Evolutionary conservation across 2,329 filamentous ascomycete species (phyloP), one percentile per base, ranked within the genome.

Genomic region (Acrocalymma vagum): DNA sequence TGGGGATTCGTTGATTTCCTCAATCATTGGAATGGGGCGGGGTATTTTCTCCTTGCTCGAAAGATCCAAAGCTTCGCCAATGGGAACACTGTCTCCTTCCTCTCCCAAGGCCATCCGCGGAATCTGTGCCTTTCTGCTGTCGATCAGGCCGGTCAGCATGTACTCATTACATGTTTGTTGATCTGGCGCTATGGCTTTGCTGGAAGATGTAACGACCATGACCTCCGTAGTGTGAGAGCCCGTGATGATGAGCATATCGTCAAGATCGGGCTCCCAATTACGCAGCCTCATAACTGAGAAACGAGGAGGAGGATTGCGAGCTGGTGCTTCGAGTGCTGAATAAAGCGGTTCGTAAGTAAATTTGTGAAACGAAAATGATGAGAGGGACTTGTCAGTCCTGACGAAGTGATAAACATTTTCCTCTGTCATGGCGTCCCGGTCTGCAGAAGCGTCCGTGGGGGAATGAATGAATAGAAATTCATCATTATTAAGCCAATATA

Each of bases 401-500:
- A 96, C 84, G 10, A 57, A 42, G 64, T 95, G 86, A 61, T 91
- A 95, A n/a, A 80, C 78, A 1, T 88, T 90, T 17, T 81, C 72
- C 5, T 84, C 81, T 23, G 73, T 71, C 7, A 78, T 75, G 17
- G 60, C 59, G 16, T 72, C 72, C 37, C 78, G 76, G 25, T 81
- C 79, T 39, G 78, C 77, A n/a, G n/a, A n/a, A n/a, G n/a, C n/a
- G n/a, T n/a, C n/a, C 28, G 48, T 56, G 7, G 58, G 49, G 25
- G 58, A 58, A 69, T 96, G 87, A 15, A 94, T 82, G 39, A 86
- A 79, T 29, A 97, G 77, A 64, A 96, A 95, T 2, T 93, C 74
- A 56, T 95, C 75, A 55, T 94, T 96, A 61, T 94, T 88, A 14
- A 97, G 79, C 94, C 95, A 99, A 24, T 81, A 80, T 26, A 99